These are phyloP conservation scores for Leptographium galeiforme DNA, from an alignment of 2,329 filamentous ascomycete species.

Conservation along the genomic window DNA sequence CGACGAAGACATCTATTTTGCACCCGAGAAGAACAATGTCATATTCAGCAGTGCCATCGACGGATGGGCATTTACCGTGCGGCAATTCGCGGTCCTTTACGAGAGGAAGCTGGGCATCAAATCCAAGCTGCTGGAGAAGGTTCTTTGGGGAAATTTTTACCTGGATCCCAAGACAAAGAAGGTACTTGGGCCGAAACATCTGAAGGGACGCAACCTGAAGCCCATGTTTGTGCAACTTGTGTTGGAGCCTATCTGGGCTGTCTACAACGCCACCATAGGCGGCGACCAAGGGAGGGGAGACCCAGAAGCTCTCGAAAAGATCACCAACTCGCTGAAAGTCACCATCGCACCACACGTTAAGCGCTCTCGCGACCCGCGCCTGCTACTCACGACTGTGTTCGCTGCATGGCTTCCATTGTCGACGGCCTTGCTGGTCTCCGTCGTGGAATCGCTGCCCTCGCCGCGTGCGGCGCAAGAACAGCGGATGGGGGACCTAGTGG, in stretches of 20 bases:
- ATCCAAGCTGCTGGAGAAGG: constrained; percentile 73
- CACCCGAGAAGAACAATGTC: constrained; percentile 96
- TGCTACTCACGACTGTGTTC: constrained; percentile 78
- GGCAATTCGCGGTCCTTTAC: constrained; percentile 85
- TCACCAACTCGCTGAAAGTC: constrained; percentile 80
- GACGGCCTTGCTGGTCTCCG: constrained; percentile 82
- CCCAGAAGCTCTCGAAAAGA: constrained; percentile 72
- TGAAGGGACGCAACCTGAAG: constrained; percentile 83
- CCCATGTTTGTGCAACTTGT: constrained; percentile 97
- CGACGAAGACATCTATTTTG: constrained; percentile 95
- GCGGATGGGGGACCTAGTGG: constrained; percentile 65
- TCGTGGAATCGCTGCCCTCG: constrained; percentile 83
- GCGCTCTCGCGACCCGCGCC: constrained; percentile 68
- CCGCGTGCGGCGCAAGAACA: constrained; percentile 67
- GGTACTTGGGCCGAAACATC: constrained; percentile 76
- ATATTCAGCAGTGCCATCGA: constrained; percentile 97
- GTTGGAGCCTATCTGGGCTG: constrained; percentile 89
- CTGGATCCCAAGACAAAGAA: constrained; percentile 95
- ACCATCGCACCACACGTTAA: constrained; percentile 73
- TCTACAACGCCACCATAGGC: constrained; percentile 80
- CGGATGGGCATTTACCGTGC: constrained; percentile 96
- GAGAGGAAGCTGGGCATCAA: constrained; percentile 97
- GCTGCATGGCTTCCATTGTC: constrained; percentile 84
- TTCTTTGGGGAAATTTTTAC: constrained; percentile 94
- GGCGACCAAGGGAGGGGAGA: constrained; percentile 76